Evolutionary conservation across 305 asterid species (phyloP).

Genomic region (Fraxinus albicans): DNA sequence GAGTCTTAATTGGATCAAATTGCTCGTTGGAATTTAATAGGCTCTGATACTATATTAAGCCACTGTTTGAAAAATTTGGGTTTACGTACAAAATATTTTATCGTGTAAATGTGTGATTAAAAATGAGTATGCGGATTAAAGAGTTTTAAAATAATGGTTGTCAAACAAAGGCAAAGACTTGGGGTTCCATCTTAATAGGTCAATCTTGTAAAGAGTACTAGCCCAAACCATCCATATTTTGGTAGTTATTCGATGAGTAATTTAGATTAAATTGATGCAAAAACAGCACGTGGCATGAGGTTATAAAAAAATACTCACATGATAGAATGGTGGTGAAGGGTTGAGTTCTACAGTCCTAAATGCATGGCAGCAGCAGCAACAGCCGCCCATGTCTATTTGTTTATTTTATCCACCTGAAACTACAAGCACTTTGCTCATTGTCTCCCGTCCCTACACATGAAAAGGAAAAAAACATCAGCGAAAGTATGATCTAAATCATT

Average conservation of each 20-base stretch:
- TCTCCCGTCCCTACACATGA: constrained; percentile 37
- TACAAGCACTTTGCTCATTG: constrained; percentile 47
- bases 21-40: too few relatives aligned
- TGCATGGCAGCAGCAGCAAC: constrained; percentile 72
- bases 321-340: constrained; percentile 50
- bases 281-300: constrained; percentile 8
- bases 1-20: too few relatives aligned
- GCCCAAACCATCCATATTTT: background rate
- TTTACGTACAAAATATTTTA: too few relatives aligned
- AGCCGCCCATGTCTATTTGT: constrained; percentile 69
- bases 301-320: constrained; percentile 44
- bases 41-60: background rate
- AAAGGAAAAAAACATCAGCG: background rate
- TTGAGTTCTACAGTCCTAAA: constrained; percentile 48
- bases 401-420: constrained; percentile 43
- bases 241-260: background rate
- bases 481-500: background rate
- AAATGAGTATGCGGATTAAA: too few relatives aligned
- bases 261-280: constrained; percentile 5
- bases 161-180: too few relatives aligned
- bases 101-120: too few relatives aligned
- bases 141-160: too few relatives aligned
- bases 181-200: background rate
- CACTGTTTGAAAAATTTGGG: too few relatives aligned
- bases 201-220: background rate